A percentile compares a stretch with the other conserved stretches of the same genome.
These are phyloP conservation scores for Avicennia marina DNA, from an alignment of 257 asterid species.

Conservation along the genomic window DNA sequence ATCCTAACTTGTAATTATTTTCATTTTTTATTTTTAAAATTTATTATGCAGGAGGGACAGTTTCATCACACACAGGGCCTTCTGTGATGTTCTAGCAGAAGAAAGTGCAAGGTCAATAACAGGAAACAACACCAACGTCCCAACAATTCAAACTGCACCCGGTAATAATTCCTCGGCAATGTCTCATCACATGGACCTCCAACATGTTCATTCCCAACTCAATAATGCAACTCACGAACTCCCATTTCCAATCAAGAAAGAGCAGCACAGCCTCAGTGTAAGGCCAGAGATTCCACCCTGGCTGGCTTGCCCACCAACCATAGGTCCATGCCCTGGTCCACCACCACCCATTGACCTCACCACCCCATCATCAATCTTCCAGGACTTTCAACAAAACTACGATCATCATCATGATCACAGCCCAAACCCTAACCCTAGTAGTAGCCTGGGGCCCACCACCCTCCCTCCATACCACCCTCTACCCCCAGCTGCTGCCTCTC, in stretches of 20 bases:
- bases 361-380: constrained; percentile 30
- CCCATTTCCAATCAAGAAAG: constrained; percentile 56
- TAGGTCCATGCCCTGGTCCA: no score
- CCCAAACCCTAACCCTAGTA: constrained; percentile 67
- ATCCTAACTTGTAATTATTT: no score
- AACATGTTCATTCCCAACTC: constrained; percentile 41
- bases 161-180: no score
- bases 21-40: not conserved
- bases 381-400: constrained; percentile 39
- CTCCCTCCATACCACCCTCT: no score
- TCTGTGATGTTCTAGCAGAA: constrained; percentile 87
- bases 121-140: no score
- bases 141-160: no score
- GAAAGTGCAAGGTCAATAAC: no score
- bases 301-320: constrained; percentile 40
- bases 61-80: constrained; percentile 89
- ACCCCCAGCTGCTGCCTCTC: constrained; percentile 31
- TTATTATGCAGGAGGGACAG: constrained; percentile 72
- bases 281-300: no score
- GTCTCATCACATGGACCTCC: no score
- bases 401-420: no score
- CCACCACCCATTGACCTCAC: constrained; percentile 37
- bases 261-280: no score
- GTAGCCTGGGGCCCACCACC: no score
- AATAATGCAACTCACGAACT: constrained; percentile 23